Percentiles rank a stretch among this genome's conserved stretches.
Evolutionary conservation across 2,329 filamentous ascomycete genomes (phyloP).

Genomic region (Akanthomyces uredinophilus): DNA sequence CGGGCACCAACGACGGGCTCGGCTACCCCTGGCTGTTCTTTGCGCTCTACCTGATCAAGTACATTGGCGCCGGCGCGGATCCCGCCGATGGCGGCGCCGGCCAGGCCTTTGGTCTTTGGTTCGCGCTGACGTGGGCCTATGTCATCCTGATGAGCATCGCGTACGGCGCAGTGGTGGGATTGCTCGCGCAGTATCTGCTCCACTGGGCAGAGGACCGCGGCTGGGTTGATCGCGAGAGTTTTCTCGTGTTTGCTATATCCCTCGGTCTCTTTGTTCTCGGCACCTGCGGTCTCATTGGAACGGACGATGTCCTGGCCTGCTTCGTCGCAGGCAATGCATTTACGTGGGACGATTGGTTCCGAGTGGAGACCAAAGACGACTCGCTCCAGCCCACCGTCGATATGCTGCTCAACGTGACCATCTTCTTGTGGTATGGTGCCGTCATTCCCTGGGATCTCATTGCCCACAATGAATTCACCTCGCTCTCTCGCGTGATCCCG

Average conservation of each 20-base stretch:
- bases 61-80: conserved; percentile 54
- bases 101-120: conserved; percentile 73
- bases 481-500: conserved; percentile 66
- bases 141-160: conserved; percentile 71
- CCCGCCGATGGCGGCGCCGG: conserved; percentile 48
- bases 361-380: conserved; percentile 81
- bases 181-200: conserved; percentile 74
- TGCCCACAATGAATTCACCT: conserved; percentile 59
- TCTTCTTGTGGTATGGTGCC: conserved; percentile 90
- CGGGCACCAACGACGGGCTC: conserved; percentile 82
- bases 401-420: conserved; percentile 82
- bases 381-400: conserved; percentile 92
- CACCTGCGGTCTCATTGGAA: conserved; percentile 81
- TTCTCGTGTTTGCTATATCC: conserved; percentile 79
- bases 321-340: conserved; percentile 90
- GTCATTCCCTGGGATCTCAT: conserved; percentile 78
- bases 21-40: conserved; percentile 88
- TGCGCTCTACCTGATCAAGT: conserved; percentile 78
- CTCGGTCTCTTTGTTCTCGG: conserved; percentile 82
- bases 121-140: conserved; percentile 80
- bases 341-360: conserved; percentile 93
- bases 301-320: conserved; percentile 84
- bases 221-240: conserved; percentile 82
- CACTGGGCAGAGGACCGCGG: conserved; percentile 78
- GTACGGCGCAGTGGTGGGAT: conserved; percentile 74